Evolutionary conservation across 768 basidiomycete species (phyloP), one percentile per base, ranked within the genome.

Genomic region (Leccinum olivaceopallidum): DNA sequence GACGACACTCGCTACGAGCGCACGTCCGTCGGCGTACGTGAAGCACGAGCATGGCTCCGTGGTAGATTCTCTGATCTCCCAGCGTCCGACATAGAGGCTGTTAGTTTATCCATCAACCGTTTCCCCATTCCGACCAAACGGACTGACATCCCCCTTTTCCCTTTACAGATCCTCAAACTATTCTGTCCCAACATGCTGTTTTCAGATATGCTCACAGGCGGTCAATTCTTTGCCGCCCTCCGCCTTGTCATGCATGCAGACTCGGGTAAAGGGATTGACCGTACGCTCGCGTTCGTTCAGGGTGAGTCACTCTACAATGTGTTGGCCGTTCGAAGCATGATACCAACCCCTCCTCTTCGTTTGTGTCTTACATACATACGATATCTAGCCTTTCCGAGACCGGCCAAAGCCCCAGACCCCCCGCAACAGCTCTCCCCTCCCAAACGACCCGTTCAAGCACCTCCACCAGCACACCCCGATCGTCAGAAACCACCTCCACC

Each of bases 151-250:
- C n/a, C 10, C 34, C 5, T 36, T 24, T 18, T 12, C 14, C 48
- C 47, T 52, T 44, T 12, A 28, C 64, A 92, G 89, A 86, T 91
- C 59, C 76, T 93, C 54, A 82, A 78, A 50, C 70, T 88, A 2
- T 91, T 92, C 68, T 78, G 79, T 42, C 85, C 89, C 2, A 78
- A 75, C 57, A 74, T 89, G 53, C 77, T 74, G 0, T 79, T 76
- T 10, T 74, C 76, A 8, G 87, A 89, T 64, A 74, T 76, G 3
- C 76, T 93, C 36, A 78, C 79, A 12, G 85, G 86, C 1, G 86
- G 87, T 16, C 87, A 93, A 65, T 90, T 92, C 69, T 92, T 92
- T 66, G 90, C 90, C 8, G 85, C 82, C 0, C 75, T 91, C 24
- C 75, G 91, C 44, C 82, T 93, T 3, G 81, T 88, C 1, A 71